phyloP scores from a whole-genome alignment of 2,329 filamentous ascomycete species.

The Sclerotinia minor region DNA sequence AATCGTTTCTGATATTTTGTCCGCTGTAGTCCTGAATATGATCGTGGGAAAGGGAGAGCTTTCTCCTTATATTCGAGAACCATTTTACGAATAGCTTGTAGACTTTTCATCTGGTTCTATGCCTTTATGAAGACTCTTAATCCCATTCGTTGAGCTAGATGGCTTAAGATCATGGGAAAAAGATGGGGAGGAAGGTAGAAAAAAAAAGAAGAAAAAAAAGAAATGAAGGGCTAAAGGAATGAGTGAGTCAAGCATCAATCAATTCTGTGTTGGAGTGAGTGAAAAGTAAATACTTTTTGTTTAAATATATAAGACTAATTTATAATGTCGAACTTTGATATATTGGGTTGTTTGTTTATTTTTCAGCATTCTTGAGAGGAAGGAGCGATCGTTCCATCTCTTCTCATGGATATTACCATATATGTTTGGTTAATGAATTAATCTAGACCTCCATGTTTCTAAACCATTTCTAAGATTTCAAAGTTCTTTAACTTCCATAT shows the following conservation, averaged over 20 bases:
- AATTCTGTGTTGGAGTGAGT: not conserved
- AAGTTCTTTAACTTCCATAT: not conserved
- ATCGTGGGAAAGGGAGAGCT: not conserved
- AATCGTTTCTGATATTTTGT: constrained; percentile 1
- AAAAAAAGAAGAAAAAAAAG: not conserved
- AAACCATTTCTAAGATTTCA: not conserved
- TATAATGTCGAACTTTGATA: not conserved
- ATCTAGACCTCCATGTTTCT: not conserved
- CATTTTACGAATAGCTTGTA: not conserved
- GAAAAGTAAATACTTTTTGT: not conserved
- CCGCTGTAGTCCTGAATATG: not conserved
- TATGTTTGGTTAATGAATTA: not conserved
- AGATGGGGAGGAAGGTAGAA: not conserved
- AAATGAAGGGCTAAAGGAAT: not conserved
- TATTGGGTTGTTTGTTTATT: not conserved
- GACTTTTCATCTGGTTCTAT: not conserved
- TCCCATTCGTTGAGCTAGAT: not conserved
- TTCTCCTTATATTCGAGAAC: constrained; percentile 14
- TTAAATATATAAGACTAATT: not conserved
- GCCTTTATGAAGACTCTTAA: not conserved
- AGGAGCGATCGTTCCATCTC: not conserved
- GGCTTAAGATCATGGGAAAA: not conserved
- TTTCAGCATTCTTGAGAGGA: not conserved
- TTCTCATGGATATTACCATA: not conserved
- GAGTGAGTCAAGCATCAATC: not conserved